A percentile compares a stretch with the other conserved stretches of the same genome.
phyloP scores from a whole-genome alignment of 176 grass and related monocot genomes.

The Bolboschoenus planiculmis region DNA sequence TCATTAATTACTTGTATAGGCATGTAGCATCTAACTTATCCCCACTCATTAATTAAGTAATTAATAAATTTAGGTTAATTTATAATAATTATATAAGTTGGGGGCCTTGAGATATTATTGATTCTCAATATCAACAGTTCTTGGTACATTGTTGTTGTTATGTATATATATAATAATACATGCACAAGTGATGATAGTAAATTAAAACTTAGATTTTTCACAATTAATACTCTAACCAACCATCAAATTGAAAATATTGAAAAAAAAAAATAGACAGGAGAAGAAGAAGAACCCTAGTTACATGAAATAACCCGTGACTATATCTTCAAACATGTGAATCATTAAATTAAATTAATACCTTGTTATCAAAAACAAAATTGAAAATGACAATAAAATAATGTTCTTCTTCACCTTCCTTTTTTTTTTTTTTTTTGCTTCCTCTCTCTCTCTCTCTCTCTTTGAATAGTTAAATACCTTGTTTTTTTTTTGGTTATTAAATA shows the following conservation, averaged over 20 bases:
- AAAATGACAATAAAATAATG: not conserved
- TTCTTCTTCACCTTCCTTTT: not conserved
- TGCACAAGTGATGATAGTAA: not conserved
- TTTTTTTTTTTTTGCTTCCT: not conserved
- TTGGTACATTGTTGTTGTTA: not conserved
- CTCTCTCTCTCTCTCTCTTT: not conserved
- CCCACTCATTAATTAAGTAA: not conserved
- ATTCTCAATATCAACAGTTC: not conserved
- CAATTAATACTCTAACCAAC: not conserved
- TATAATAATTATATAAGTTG: not conserved
- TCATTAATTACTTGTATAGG: conserved; percentile 1
- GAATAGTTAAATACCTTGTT: not conserved
- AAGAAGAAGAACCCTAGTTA: not conserved
- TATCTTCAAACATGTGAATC: not conserved
- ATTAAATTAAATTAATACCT: not conserved
- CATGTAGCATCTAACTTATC: not conserved
- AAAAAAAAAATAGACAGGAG: not conserved
- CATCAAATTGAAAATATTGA: not conserved
- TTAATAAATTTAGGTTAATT: not conserved
- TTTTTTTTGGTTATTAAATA: not conserved
- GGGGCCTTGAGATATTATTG: not conserved
- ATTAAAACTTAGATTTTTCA: not conserved
- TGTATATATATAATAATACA: not conserved
- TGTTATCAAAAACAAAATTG: not conserved
- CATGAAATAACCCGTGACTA: not conserved